Percentiles rank a stretch among this genome's conserved stretches.
Evolutionary conservation across 495 filamentous ascomycete genomes (phyloP).

Genomic region (Glarea lozoyensis): DNA sequence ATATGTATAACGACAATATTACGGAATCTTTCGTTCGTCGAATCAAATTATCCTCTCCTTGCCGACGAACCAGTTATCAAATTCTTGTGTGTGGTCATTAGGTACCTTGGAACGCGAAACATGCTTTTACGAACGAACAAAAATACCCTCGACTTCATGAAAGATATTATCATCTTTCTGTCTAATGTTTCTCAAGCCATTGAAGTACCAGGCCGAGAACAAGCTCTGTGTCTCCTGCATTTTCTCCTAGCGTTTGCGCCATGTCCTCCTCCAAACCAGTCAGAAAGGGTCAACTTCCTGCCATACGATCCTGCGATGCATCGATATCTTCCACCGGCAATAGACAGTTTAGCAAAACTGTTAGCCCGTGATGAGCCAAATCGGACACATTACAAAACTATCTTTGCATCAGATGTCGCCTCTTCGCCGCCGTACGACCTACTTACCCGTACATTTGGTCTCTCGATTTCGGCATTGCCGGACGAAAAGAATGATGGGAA

Average conservation of each 20-base stretch:
- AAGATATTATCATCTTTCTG: conserved; percentile 80
- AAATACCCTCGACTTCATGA: conserved; percentile 93
- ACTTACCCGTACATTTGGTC: conserved; percentile 78
- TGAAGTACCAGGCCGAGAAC: conserved; percentile 77
- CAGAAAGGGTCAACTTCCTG: conserved; percentile 62
- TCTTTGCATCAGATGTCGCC: conserved; percentile 64
- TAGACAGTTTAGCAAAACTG: conserved; percentile 86
- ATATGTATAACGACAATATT: conserved; percentile 89
- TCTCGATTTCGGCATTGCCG: conserved; percentile 79
- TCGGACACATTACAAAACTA: conserved; percentile 65
- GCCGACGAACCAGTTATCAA: conserved; percentile 67
- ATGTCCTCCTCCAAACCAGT: conserved; percentile 46
- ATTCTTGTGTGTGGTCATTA: conserved; percentile 71
- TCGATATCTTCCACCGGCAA: conserved; percentile 78
- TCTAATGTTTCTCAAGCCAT: conserved; percentile 79
- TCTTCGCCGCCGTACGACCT: conserved; percentile 63
- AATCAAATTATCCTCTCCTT: conserved; percentile 62
- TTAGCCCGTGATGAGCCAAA: conserved; percentile 93
- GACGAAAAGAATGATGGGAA: conserved; percentile 39
- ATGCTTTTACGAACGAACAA: conserved; percentile 69
- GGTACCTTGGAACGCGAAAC: conserved; percentile 82
- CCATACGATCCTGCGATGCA: conserved; percentile 72
- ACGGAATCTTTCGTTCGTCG: conserved; percentile 83
- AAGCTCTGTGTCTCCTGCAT: conserved; percentile 77
- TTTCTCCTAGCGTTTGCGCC: conserved; percentile 89